Percentiles rank a stretch among this genome's conserved stretches.
phyloP scores from a whole-genome alignment of 2,329 filamentous ascomycete genomes.

The Kalmusia sp. region DNA sequence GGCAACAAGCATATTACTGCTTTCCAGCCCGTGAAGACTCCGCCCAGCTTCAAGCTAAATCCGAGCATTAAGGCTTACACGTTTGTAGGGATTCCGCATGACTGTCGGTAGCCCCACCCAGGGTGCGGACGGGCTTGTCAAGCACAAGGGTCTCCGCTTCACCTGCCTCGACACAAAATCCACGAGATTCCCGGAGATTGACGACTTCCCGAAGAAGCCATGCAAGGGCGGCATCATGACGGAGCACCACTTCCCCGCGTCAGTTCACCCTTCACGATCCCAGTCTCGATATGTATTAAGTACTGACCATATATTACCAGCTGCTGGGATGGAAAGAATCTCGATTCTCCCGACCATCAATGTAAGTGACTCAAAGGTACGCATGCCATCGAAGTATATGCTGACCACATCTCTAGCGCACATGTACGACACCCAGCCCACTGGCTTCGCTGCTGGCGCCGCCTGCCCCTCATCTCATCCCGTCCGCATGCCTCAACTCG shows the following conservation, averaged over 20 bases:
- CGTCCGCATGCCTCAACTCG: slow-evolving; percentile 16
- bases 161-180: slow-evolving; percentile 17
- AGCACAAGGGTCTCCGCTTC: slow-evolving; percentile 17
- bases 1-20: slow-evolving; percentile 20
- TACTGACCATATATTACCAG: slow-evolving; percentile 2
- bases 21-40: slow-evolving; percentile 18
- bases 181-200: slow-evolving; percentile 24
- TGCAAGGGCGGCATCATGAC: slow-evolving; percentile 24
- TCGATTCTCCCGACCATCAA: slow-evolving; percentile 3
- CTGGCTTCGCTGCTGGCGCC: slow-evolving; percentile 10
- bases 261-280: background rate
- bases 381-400: too few relatives aligned
- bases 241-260: slow-evolving; percentile 20
- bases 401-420: slow-evolving; percentile 53
- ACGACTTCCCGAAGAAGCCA: slow-evolving; percentile 20
- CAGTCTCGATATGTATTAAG: background rate
- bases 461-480: slow-evolving; percentile 18
- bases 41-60: background rate
- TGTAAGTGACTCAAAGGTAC: slow-evolving; percentile 45
- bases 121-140: slow-evolving; percentile 24
- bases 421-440: slow-evolving; percentile 23
- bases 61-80: background rate
- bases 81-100: slow-evolving; percentile 22
- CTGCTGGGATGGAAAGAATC: slow-evolving; percentile 54
- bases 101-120: slow-evolving; percentile 31